Evolutionary conservation across 2,329 filamentous ascomycete species (phyloP), one percentile per base, ranked within the genome.

Genomic region (Chaetomium strumarium): DNA sequence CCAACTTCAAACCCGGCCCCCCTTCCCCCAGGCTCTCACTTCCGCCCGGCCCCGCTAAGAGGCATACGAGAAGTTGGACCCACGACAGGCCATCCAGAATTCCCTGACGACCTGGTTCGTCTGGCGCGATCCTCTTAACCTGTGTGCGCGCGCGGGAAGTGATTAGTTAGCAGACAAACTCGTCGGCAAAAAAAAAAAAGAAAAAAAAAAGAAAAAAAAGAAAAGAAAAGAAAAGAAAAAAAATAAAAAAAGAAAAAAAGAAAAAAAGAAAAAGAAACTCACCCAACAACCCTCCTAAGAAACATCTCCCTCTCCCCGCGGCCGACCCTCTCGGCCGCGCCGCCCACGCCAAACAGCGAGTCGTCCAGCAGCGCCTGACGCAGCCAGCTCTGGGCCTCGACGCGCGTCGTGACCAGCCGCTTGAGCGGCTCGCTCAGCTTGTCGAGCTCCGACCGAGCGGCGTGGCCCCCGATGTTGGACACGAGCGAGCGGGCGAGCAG

Each of bases 381-480:
- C 1, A 90, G 71, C 84, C 85, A 88, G 30, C 67, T 66, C 59
- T 79, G 81, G 5, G 83, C 74, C 50, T 73, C 71, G 0, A 75
- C 70, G 53, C 84, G 76, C 33, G 77, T 72, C 36, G 73, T 73
- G 1, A 86, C 73, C 19, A 90, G 72, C 63, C 83, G 87, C 68
- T 85, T 88, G 5, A 90, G 71, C 2, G 85, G 86, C 53, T 88
- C 85, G 50, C 79, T 79, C 6, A 90, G 69, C 60, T 79, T 83
- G 60, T 90, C 86, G 0, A 91, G 72, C 62, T 91, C 86, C 59
- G 83, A 88, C 37, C 87, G 78, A 1, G 82, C 78, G 4, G 83
- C 85, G 50, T 79, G 78, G 1, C 87, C 87, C 6, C 82, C 80
- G 34, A 90, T 76, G 53, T 88, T 87, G 53, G 77, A 74, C 2